These are phyloP conservation scores for Dryadomyces sulphureus DNA, from an alignment of 2,329 filamentous ascomycete genomes.

Conservation along the genomic window DNA sequence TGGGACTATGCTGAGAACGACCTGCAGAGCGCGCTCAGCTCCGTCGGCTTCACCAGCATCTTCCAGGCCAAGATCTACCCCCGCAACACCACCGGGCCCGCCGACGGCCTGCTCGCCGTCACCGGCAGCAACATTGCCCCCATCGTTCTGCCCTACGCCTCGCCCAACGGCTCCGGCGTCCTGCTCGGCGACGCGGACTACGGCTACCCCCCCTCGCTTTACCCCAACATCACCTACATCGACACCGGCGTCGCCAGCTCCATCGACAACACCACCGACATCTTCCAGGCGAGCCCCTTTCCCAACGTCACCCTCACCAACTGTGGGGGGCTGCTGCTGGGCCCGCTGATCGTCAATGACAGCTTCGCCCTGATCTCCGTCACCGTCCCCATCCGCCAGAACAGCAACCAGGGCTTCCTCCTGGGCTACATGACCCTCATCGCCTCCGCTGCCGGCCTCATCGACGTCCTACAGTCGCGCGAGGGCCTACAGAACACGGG, in stretches of 20 bases:
- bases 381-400: slow-evolving; percentile 64
- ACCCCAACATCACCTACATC: slow-evolving; percentile 62
- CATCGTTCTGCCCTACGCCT: slow-evolving; percentile 47
- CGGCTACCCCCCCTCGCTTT: slow-evolving; percentile 61
- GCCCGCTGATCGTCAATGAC: slow-evolving; percentile 58
- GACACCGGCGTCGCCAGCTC: slow-evolving; percentile 26
- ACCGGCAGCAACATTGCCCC: slow-evolving; percentile 35
- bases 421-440: slow-evolving; percentile 76
- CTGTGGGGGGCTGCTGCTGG: slow-evolving; percentile 52
- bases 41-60: slow-evolving; percentile 40
- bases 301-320: slow-evolving; percentile 32
- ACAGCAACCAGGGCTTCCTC: slow-evolving; percentile 41
- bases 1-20: slow-evolving; percentile 51
- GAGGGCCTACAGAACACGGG: slow-evolving; percentile 62
- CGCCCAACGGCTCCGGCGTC: slow-evolving; percentile 40
- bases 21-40: slow-evolving; percentile 53
- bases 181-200: slow-evolving; percentile 44
- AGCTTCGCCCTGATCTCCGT: slow-evolving; percentile 66
- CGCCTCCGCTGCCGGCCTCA: slow-evolving; percentile 50
- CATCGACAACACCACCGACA: slow-evolving; percentile 24
- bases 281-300: slow-evolving; percentile 33
- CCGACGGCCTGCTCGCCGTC: slow-evolving; percentile 45
- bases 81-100: slow-evolving; percentile 43
- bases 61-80: slow-evolving; percentile 64
- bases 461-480: slow-evolving; percentile 43